phyloP scores from a whole-genome alignment of 2,329 filamentous ascomycete species.

The Aspergillus felis region DNA sequence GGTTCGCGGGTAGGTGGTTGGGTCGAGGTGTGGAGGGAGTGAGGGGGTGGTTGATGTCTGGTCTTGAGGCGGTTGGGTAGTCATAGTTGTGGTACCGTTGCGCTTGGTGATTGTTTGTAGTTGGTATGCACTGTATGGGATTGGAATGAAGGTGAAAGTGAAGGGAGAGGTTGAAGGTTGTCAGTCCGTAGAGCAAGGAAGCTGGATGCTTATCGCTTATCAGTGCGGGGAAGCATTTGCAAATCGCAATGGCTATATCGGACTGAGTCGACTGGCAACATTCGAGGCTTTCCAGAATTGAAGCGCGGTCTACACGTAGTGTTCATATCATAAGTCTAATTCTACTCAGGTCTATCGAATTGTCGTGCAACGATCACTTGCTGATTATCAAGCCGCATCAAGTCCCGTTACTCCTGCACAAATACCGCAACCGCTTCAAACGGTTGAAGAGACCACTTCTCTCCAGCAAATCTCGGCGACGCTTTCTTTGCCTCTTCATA shows the following conservation, averaged over 20 bases:
- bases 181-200: not conserved
- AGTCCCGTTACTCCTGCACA: slow-evolving; percentile 9
- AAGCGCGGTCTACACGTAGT: not conserved
- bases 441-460: slow-evolving; percentile 29
- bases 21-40: slow-evolving; percentile 33
- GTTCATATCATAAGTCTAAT: not conserved
- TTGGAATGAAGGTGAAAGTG: not conserved
- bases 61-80: not conserved
- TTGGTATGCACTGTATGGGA: not conserved
- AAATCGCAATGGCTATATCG: not conserved
- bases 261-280: not conserved
- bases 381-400: not conserved
- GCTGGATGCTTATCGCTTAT: not conserved
- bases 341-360: not conserved
- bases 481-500: slow-evolving; percentile 22
- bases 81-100: not conserved
- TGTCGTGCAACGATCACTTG: not conserved
- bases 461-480: slow-evolving; percentile 18
- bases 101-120: not conserved
- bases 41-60: not conserved
- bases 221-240: not conserved
- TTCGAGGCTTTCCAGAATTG: not conserved
- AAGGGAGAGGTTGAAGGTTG: not conserved
- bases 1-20: slow-evolving; percentile 39
- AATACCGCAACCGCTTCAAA: slow-evolving; percentile 32